These are phyloP conservation scores for Apiospora koreana DNA, from an alignment of 2,329 filamentous ascomycete species.

Conservation along the genomic window DNA sequence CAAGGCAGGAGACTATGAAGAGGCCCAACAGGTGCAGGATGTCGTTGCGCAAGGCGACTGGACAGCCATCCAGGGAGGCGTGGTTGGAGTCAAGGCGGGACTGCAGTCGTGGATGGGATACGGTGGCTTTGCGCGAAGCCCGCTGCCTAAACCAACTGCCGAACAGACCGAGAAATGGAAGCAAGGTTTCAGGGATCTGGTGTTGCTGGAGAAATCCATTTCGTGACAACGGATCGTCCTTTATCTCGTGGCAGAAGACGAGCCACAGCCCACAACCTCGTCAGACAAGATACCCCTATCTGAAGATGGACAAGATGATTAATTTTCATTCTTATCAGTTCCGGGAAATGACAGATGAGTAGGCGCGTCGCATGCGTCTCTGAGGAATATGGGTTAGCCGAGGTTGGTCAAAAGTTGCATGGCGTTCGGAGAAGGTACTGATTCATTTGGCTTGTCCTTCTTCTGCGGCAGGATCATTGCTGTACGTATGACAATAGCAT, in stretches of 20 bases:
- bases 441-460: not conserved
- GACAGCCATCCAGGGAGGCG: constrained; percentile 70
- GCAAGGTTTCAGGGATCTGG: constrained; percentile 55
- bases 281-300: not conserved
- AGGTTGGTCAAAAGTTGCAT: not conserved
- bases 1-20: constrained; percentile 54
- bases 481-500: not conserved
- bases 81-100: constrained; percentile 71
- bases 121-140: constrained; percentile 55
- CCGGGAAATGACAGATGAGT: not conserved
- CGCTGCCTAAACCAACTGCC: constrained; percentile 51
- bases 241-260: not conserved
- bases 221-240: constrained; percentile 27
- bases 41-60: constrained; percentile 69
- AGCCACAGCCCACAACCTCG: not conserved
- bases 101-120: constrained; percentile 69
- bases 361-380: not conserved
- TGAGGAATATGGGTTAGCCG: not conserved
- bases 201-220: constrained; percentile 52
- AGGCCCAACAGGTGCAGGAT: constrained; percentile 66
- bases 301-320: not conserved
- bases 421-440: not conserved
- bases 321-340: not conserved
- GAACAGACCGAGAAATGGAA: constrained; percentile 54
- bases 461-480: not conserved